These are phyloP conservation scores for Corylus avellana DNA, from an alignment of 306 rosid genomes.

Conservation along the genomic window DNA sequence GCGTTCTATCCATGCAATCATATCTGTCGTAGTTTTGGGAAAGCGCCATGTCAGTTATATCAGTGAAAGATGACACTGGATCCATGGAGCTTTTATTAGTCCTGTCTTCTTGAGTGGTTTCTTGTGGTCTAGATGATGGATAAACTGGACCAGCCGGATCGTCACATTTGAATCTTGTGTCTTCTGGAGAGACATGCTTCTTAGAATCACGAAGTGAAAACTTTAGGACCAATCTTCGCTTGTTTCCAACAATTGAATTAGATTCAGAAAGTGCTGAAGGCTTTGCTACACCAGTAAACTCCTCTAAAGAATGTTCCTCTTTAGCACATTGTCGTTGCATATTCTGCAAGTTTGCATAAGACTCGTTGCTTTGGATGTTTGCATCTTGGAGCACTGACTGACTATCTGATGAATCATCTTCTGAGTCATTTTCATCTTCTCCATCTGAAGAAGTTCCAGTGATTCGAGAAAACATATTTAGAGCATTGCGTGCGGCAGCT, in stretches of 20 bases:
- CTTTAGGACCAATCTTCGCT: constrained; percentile 58
- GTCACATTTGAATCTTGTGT: constrained; percentile 30
- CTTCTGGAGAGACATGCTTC: constrained; percentile 51
- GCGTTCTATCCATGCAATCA: constrained; percentile 35
- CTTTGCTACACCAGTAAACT: constrained; percentile 35
- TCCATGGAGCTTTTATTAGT: constrained; percentile 27
- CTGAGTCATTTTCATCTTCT: constrained; percentile 56
- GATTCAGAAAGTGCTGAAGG: constrained; percentile 44
- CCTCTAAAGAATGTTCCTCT: constrained; percentile 37
- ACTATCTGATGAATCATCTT: constrained; percentile 61
- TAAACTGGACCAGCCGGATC: constrained; percentile 35
- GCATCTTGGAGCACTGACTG: constrained; percentile 37
- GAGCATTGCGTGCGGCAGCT: constrained; percentile 75
- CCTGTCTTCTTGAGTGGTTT: constrained; percentile 25
- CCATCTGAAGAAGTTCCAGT: constrained; percentile 62
- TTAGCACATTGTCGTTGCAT: constrained; percentile 30
- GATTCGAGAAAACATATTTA: constrained; percentile 58
- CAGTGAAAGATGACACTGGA: constrained; percentile 30
- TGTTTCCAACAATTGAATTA: constrained; percentile 43
- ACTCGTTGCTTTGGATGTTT: constrained; percentile 38
- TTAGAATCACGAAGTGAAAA: constrained; percentile 63
- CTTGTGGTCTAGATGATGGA: constrained; percentile 43
- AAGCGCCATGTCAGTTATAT: constrained; percentile 27
- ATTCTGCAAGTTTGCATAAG: constrained; percentile 38
- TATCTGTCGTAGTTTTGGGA: constrained; percentile 26